Evolutionary conservation across 2,329 filamentous ascomycete genomes (phyloP), one percentile per base, ranked within the genome.

Genomic region (Bipolaris gigantea): DNA sequence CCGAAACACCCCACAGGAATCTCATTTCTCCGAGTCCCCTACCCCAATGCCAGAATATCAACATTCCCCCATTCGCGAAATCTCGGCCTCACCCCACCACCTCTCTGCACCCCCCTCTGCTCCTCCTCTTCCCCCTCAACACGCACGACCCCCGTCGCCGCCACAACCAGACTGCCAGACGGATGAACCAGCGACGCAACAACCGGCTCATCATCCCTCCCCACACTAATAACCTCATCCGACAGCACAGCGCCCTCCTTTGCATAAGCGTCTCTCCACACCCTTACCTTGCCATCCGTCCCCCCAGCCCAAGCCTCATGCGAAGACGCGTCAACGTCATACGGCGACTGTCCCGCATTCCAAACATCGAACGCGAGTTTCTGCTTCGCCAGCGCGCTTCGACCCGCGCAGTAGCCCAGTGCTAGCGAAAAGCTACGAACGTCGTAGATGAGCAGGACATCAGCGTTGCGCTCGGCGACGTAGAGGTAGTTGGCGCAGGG

Each of bases 261-360:
- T 34, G 52, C 13, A 27, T 60, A 66, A 33, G 73, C 66, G 60
- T 73, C 66, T 16, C 54, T 58, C 74, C 74, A 76, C 7, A 74
- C 72, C 53, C 81, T 74, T 50, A 83, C 74, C 16, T 61, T 63
- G 0, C 85, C 85, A 73, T 87, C 84, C 1, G 70, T 77, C 0
- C 83, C 84, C 9, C 85, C 85, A 41, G 75, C 78, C 83, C 83
- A 86, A 18, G 87, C 70, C 62, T 86, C 82, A 61, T 80, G 76
- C 8, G 75, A 72, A 1, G 51, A 18, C 0, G 42, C 50, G 18
- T 62, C 54, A 1, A 54, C 18, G 21, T 51, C 56, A 33, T 61
- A 57, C 10, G 69, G 72, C 9, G 49, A 46, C 4, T 18, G 70
- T 41, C 47, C 71, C 42, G 56, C 69, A 38, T 57, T 65, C 56